Conservation (phyloP, 208 protist genomes). For the Leishmania tropica region DNA sequence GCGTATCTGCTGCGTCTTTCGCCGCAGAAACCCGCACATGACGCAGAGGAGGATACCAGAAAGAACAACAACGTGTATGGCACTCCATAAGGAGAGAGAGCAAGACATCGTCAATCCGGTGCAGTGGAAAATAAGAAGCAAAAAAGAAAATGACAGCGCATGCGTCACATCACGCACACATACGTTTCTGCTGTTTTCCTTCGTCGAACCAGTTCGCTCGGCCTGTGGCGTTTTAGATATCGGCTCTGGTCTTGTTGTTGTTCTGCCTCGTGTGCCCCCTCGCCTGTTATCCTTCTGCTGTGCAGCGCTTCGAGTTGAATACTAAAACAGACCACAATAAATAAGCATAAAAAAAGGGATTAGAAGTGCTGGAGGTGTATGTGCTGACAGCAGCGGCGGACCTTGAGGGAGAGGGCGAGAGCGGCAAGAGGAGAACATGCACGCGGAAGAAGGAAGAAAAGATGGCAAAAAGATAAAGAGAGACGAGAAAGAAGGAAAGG, state of each 20-base stretch:
- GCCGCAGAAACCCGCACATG: background rate
- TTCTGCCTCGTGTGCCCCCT: background rate
- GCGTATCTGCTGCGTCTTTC: background rate
- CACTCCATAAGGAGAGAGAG: background rate
- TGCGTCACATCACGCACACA: background rate
- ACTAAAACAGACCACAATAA: too few species aligned
- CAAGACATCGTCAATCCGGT: background rate
- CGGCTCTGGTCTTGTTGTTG: too few species aligned
- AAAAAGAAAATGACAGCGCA: background rate
- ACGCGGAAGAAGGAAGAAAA: background rate
- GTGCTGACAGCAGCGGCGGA: background rate
- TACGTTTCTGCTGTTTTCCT: too few species aligned
- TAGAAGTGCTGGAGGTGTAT: background rate
- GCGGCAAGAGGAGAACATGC: background rate
- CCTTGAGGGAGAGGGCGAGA: background rate
- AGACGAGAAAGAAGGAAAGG: background rate
- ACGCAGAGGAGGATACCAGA: background rate
- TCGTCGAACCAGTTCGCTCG: too few species aligned
- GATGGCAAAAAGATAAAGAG: background rate
- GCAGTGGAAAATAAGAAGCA: background rate
- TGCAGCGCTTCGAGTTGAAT: too few species aligned
- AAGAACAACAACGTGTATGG: background rate
- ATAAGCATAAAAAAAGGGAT: background rate
- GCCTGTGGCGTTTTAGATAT: too few species aligned
- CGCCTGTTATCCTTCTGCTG: too few species aligned